phyloP scores from a whole-genome alignment of 1,284 basidiomycete genomes.

The Tylopilus sp. region DNA sequence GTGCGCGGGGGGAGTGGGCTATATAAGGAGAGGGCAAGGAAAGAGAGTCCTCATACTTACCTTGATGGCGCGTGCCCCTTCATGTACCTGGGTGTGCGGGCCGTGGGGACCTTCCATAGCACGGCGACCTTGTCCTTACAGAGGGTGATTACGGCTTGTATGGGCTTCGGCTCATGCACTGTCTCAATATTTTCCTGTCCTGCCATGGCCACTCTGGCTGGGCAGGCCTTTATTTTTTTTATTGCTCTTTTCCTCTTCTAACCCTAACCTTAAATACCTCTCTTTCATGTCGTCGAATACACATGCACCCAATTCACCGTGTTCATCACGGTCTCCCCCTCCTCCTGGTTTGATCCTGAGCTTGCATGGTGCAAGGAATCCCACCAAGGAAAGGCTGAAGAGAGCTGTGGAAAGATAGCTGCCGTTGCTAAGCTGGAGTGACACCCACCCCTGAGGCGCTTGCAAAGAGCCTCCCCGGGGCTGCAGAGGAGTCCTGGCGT shows the following conservation, averaged over 20 bases:
- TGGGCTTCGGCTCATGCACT: constrained; percentile 37
- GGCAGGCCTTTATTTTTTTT: constrained; percentile 33
- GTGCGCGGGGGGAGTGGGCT: neutral
- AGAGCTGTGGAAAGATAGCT: no score
- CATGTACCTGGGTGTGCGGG: constrained; percentile 43
- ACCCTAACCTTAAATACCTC: constrained; percentile 30
- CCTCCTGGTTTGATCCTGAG: constrained; percentile 66
- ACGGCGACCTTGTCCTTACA: constrained; percentile 46
- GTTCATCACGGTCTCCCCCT: constrained; percentile 64
- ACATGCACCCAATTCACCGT: constrained; percentile 66
- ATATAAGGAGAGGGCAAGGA: neutral
- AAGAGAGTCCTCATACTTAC: constrained; percentile 28
- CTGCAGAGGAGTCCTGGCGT: constrained; percentile 22
- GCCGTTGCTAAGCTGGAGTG: no score
- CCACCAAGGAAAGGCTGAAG: no score
- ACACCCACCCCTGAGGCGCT: no score
- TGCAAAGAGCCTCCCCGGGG: constrained; percentile 33
- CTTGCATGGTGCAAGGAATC: no score
- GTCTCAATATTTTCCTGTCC: constrained; percentile 32
- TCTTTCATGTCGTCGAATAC: neutral
- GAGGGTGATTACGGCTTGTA: constrained; percentile 33
- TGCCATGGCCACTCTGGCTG: constrained; percentile 37
- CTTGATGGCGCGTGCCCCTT: constrained; percentile 36
- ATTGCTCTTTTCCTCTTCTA: constrained; percentile 10
- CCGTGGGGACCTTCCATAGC: constrained; percentile 45